Percentiles rank a stretch among this genome's conserved stretches.
Evolutionary conservation across 2,329 filamentous ascomycete genomes (phyloP).

Genomic region (Alternaria consortialis): DNA sequence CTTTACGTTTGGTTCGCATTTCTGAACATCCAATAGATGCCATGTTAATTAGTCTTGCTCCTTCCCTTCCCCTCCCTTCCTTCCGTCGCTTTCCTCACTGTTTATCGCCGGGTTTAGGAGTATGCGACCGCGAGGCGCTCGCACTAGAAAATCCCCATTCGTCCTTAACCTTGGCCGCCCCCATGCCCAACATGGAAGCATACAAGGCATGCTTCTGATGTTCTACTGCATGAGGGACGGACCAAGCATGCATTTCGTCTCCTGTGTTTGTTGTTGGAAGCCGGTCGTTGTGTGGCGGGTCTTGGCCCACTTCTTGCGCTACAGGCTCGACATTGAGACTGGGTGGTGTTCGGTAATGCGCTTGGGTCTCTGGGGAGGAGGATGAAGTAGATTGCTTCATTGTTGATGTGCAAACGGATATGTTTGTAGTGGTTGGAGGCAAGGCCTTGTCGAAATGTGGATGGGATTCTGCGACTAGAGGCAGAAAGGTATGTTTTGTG

Average conservation of each 20-base stretch:
- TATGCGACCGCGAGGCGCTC: constrained; percentile 3
- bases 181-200: background rate
- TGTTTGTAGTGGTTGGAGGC: background rate
- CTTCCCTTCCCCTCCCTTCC: background rate
- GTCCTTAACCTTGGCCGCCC: background rate
- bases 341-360: background rate
- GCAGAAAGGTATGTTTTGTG: background rate
- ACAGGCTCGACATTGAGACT: background rate
- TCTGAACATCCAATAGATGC: background rate
- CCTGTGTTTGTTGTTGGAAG: background rate
- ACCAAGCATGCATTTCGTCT: background rate
- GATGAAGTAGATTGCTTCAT: background rate
- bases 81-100: background rate
- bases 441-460: background rate
- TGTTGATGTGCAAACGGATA: background rate
- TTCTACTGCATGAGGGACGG: constrained; percentile 1
- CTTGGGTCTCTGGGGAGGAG: no score
- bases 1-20: no score
- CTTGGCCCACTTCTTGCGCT: background rate
- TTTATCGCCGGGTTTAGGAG: background rate
- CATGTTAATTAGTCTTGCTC: background rate
- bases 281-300: background rate
- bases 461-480: background rate
- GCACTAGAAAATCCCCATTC: constrained; percentile 8
- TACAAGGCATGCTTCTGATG: constrained; percentile 9